Conservation (phyloP, 192 early-diverging fungal species). For the Gryganskiella cystojenkinii region DNA sequence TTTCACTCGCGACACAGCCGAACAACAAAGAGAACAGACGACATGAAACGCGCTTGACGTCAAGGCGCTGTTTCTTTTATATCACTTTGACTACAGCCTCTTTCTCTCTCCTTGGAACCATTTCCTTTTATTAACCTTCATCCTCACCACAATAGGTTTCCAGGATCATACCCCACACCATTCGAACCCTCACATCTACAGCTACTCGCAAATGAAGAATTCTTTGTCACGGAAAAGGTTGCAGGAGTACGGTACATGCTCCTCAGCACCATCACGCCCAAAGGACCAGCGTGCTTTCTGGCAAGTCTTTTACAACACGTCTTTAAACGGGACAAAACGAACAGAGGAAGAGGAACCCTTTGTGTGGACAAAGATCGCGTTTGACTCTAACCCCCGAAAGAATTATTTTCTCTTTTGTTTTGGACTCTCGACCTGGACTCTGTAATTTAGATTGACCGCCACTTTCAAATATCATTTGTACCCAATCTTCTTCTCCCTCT, state of each 20-base stretch:
- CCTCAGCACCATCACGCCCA: constrained; percentile 59
- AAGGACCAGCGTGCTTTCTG: constrained; percentile 67
- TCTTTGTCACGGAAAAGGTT: constrained; percentile 70
- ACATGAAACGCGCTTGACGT: background rate
- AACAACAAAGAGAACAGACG: too few species aligned
- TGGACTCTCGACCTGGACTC: background rate
- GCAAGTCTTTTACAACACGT: constrained; percentile 47
- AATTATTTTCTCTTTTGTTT: background rate
- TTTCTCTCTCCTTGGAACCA: too few species aligned
- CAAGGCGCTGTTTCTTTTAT: constrained; percentile 2
- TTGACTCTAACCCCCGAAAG: too few species aligned
- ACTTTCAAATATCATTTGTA: constrained; percentile 72
- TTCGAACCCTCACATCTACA: constrained; percentile 62
- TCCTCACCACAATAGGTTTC: constrained; percentile 58
- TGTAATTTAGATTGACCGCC: constrained; percentile 70
- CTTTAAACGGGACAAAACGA: too few species aligned
- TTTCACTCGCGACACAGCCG: too few species aligned
- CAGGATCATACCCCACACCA: constrained; percentile 68
- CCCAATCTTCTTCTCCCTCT: constrained; percentile 67
- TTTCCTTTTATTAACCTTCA: background rate
- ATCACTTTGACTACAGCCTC: background rate
- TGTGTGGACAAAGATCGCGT: too few species aligned
- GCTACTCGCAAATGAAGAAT: constrained; percentile 63
- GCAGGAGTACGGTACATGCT: constrained; percentile 63
- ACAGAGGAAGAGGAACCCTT: background rate